phyloP scores from a whole-genome alignment of 345 rosid species.

The Iberis pinnata region DNA sequence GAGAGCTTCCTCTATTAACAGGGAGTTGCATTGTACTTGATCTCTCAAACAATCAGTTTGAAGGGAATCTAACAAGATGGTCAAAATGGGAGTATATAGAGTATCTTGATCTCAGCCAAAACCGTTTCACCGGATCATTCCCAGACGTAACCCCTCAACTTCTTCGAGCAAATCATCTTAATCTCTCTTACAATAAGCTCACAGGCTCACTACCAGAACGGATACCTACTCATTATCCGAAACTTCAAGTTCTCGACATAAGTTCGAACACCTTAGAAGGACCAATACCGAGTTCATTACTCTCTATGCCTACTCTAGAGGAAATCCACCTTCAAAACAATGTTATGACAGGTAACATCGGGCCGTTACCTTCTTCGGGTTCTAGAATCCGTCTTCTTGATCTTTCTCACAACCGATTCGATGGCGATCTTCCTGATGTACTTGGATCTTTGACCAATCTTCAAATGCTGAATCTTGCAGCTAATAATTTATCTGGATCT shows the following conservation, averaged over 20 bases:
- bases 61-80: slow-evolving; percentile 71
- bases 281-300: slow-evolving; percentile 48
- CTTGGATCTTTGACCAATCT: slow-evolving; percentile 60
- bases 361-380: slow-evolving; percentile 39
- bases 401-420: slow-evolving; percentile 69
- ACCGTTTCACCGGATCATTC: slow-evolving; percentile 59
- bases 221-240: slow-evolving; percentile 54
- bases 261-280: slow-evolving; percentile 69
- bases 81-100: slow-evolving; percentile 76
- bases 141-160: slow-evolving; percentile 76
- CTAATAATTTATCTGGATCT: slow-evolving; percentile 77
- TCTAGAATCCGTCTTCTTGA: slow-evolving; percentile 61
- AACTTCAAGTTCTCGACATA: slow-evolving; percentile 77
- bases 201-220: slow-evolving; percentile 55
- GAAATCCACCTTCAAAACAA: slow-evolving; percentile 68
- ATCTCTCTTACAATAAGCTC: slow-evolving; percentile 75
- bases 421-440: slow-evolving; percentile 63
- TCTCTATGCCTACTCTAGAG: slow-evolving; percentile 60
- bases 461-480: slow-evolving; percentile 66
- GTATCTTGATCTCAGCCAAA: slow-evolving; percentile 83
- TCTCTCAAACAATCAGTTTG: slow-evolving; percentile 76
- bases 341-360: slow-evolving; percentile 51
- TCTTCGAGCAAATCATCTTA: slow-evolving; percentile 81
- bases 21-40: slow-evolving; percentile 76
- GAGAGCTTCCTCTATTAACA: slow-evolving; percentile 83